phyloP scores from a whole-genome alignment of 768 basidiomycete genomes.

The Boletus reticulatus region DNA sequence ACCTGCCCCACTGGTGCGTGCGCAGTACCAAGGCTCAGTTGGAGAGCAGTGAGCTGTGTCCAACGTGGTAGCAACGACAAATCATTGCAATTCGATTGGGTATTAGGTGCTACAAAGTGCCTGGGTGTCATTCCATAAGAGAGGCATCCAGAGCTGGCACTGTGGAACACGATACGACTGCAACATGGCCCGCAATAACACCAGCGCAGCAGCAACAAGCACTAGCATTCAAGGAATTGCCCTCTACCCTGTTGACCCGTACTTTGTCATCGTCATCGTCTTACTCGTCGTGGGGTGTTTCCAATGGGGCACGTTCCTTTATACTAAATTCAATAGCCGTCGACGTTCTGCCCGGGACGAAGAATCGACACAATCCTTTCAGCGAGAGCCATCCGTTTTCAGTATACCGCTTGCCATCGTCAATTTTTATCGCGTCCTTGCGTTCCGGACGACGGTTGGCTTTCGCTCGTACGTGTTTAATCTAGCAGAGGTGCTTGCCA shows the following conservation, averaged over 20 bases:
- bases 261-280: conserved; percentile 9
- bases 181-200: not conserved
- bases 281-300: conserved; percentile 19
- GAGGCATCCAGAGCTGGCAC: not conserved
- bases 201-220: not conserved
- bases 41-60: too few relatives aligned
- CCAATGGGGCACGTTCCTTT: conserved; percentile 13
- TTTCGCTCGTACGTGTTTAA: conserved; percentile 38
- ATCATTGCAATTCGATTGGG: too few relatives aligned
- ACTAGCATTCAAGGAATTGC: conserved; percentile 9
- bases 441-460: conserved; percentile 37
- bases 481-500: conserved; percentile 39
- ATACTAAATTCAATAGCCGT: conserved; percentile 13
- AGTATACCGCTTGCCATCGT: conserved; percentile 30
- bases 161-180: not conserved
- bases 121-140: too few relatives aligned
- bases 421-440: conserved; percentile 35
- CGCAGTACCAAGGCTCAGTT: too few relatives aligned
- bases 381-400: conserved; percentile 12
- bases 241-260: conserved; percentile 15
- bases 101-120: too few relatives aligned
- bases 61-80: too few relatives aligned
- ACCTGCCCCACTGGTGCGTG: too few relatives aligned
- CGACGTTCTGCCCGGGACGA: conserved; percentile 4
- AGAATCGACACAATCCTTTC: not conserved